Base-by-base conservation (phyloP, 2,329 filamentous ascomycete genomes). In the Colletotrichum chlorophyti region DNA sequence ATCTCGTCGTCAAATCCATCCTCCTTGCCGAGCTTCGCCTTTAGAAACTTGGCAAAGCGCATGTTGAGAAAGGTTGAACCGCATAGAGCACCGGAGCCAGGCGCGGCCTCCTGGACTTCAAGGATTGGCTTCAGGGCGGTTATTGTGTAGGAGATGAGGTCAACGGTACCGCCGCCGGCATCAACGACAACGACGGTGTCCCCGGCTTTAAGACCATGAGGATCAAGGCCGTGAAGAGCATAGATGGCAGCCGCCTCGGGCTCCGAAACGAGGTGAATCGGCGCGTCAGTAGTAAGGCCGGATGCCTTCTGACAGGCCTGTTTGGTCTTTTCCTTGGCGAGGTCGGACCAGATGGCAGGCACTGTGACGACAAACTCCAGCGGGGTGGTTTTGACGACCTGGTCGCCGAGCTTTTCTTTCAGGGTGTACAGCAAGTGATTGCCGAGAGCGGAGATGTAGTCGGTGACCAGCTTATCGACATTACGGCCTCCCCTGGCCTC, bases 331-430 rank as follows among this genome's bases (percentile, higher is more conserved):
- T 81, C 74, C 48, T 82, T 84, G 26, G 83, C 81, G 5, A 72
- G 72, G 40, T 84, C 81, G 32, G 78, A 82, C 83, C 83, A 86
- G 7, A 86, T 82, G 5, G 83, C 83, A 0, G 83, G 83, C 1
- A 86, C 82, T 0, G 83, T 84, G 17, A 86, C 70, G 40, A 85
- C 76, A 53, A 83, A 84, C 51, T 85, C 76, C 60, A 83, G 74
- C 0, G 77, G 73, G 0, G 73, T 82, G 15, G 70, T 75, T 4
- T 70, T 69, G 5, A 83, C 68, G 17, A 80, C 72, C 2, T 70
- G 71, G 1, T 68, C 66, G 2, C 78, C 77, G 1, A 84, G 66
- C 5, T 74, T 72, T 34, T 73, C 67, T 37, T 75, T 69, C 14
- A 85, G 67, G 1, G 75, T 72, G 42, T 73, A 71, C 59, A 79